These are phyloP conservation scores for Cardamine resedifolia DNA, from an alignment of 345 rosid genomes.

Conservation along the genomic window DNA sequence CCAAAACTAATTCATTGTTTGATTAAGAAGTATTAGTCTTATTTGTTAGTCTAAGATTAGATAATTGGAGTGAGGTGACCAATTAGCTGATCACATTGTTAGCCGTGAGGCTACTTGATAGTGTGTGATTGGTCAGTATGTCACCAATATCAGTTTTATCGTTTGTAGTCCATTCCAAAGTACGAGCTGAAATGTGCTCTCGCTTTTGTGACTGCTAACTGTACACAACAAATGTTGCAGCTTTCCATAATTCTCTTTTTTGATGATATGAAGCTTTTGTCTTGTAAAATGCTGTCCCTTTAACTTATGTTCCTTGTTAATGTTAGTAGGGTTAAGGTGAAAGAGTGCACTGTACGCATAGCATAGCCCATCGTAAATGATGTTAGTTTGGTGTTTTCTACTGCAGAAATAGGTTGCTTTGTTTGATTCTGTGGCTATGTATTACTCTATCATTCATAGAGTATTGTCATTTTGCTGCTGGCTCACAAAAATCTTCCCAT, in stretches of 20 bases:
- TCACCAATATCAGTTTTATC: constrained; percentile 21
- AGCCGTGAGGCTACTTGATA: constrained; percentile 21
- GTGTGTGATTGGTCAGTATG: constrained; percentile 38
- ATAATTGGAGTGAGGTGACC: constrained; percentile 22
- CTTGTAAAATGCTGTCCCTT: constrained; percentile 9
- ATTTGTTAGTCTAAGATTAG: background rate
- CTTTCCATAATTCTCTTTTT: background rate
- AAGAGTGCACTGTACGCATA: background rate
- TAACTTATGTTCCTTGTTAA: background rate
- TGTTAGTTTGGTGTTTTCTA: background rate
- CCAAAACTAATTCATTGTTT: background rate
- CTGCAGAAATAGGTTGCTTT: background rate
- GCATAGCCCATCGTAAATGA: background rate
- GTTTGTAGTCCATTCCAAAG: constrained; percentile 29
- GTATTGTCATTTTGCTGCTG: background rate
- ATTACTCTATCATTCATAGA: background rate
- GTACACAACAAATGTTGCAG: background rate
- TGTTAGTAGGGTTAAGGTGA: background rate
- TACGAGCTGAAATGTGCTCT: constrained; percentile 18
- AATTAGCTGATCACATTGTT: constrained; percentile 35
- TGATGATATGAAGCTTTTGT: constrained; percentile 8
- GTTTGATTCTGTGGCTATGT: background rate
- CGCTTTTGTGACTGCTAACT: constrained; percentile 3
- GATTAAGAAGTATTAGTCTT: background rate
- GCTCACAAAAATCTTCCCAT: background rate